These are phyloP conservation scores for Rhodamnia rubescens DNA, from an alignment of 345 rosid genomes.

Conservation along the genomic window DNA sequence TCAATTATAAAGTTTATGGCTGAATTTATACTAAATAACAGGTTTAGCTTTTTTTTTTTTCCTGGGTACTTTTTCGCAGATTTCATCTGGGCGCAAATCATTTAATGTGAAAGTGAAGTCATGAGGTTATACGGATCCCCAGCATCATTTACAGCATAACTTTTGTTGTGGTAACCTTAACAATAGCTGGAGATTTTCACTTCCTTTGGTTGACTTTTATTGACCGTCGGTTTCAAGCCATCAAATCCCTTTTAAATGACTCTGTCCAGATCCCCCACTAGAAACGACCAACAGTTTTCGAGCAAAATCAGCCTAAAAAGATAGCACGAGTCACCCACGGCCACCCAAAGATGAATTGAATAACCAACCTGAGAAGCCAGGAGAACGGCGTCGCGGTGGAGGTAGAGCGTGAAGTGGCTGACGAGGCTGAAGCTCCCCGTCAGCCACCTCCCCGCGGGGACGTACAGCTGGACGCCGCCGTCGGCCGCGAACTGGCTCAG, in stretches of 20 bases:
- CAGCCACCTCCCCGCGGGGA: conserved; percentile 82
- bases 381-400: conserved; percentile 70
- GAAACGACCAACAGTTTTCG: not conserved
- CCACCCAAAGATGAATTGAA: not conserved
- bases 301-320: not conserved
- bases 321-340: not conserved
- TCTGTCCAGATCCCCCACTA: not conserved
- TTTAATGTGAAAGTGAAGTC: not conserved
- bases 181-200: not conserved
- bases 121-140: too few relatives aligned
- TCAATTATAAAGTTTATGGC: too few relatives aligned
- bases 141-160: too few relatives aligned
- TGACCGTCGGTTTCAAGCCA: not conserved
- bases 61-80: too few relatives aligned
- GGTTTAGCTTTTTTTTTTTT: too few relatives aligned
- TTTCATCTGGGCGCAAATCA: not conserved
- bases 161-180: too few relatives aligned
- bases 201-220: not conserved
- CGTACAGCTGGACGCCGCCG: conserved; percentile 67
- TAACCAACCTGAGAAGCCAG: conserved; percentile 64
- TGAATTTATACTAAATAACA: too few relatives aligned
- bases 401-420: conserved; percentile 83
- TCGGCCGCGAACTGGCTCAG: conserved; percentile 38
- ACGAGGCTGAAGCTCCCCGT: conserved; percentile 76
- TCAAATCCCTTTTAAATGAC: not conserved